Conservation (phyloP, 2,329 filamentous ascomycete species). For the Thelonectria blattea region DNA sequence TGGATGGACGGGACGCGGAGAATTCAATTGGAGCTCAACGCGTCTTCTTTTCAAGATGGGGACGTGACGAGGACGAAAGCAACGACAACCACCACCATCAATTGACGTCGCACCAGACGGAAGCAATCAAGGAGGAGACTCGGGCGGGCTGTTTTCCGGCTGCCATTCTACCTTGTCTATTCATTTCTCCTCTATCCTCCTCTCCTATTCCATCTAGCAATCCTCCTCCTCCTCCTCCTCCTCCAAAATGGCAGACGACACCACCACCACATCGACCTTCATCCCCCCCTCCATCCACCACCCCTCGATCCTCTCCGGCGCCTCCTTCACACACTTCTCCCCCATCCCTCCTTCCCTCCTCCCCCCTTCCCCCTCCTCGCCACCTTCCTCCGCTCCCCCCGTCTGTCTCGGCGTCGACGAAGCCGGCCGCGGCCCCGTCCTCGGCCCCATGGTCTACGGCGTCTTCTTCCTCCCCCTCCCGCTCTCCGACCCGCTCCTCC, state of each 20-base stretch:
- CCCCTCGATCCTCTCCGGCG: constrained; percentile 63
- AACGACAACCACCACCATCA: no score
- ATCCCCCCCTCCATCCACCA: constrained; percentile 73
- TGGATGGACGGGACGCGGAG: background rate
- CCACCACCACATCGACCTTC: constrained; percentile 58
- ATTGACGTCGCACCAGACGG: no score
- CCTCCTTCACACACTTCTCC: constrained; percentile 75
- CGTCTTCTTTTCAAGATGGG: constrained; percentile 6
- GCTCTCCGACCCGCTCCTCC: constrained; percentile 74
- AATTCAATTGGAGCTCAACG: constrained; percentile 18
- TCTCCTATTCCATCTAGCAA: no score
- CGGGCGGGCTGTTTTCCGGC: no score
- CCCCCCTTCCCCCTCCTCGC: constrained; percentile 45
- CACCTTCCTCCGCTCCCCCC: constrained; percentile 42
- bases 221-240: no score
- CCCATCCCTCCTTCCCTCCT: constrained; percentile 68
- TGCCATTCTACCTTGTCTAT: no score
- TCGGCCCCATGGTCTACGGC: constrained; percentile 79
- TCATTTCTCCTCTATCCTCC: no score
- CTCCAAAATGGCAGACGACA: constrained; percentile 16
- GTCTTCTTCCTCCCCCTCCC: constrained; percentile 78
- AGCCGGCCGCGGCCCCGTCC: constrained; percentile 90
- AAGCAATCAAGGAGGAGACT: no score
- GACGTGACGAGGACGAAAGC: constrained; percentile 19
- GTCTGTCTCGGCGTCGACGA: constrained; percentile 92